Conservation (phyloP, 768 basidiomycete species). For the Suillus hirtellus region DNA sequence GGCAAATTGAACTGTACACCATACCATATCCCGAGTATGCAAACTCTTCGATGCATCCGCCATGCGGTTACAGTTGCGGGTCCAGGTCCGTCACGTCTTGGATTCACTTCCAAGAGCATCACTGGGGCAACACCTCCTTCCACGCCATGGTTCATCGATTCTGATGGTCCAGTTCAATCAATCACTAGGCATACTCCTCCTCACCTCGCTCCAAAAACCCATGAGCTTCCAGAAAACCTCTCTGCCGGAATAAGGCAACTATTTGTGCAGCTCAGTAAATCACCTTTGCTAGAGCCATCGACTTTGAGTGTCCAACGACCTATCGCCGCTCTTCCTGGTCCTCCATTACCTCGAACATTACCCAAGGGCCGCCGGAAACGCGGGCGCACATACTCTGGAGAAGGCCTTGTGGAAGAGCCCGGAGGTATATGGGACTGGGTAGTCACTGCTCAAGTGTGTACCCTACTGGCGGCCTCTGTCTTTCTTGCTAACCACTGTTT, state of each 20-base stretch:
- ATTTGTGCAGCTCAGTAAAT: constrained; percentile 54
- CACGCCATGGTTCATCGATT: constrained; percentile 72
- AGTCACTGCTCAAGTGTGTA: constrained; percentile 65
- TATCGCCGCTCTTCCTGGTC: constrained; percentile 51
- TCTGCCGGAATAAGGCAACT: constrained; percentile 56
- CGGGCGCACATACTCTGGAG: constrained; percentile 67
- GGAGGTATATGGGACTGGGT: constrained; percentile 78
- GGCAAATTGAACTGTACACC: no score
- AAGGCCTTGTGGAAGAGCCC: constrained; percentile 52
- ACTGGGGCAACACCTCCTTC: constrained; percentile 8
- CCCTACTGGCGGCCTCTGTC: background rate
- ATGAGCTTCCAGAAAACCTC: constrained; percentile 46
- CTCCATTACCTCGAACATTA: constrained; percentile 53
- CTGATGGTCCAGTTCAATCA: constrained; percentile 26
- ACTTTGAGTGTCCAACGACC: constrained; percentile 57
- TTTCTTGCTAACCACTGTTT: background rate
- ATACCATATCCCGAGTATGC: constrained; percentile 17
- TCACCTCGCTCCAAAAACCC: constrained; percentile 29
- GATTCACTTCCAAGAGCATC: background rate
- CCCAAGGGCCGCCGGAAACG: constrained; percentile 66
- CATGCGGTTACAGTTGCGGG: background rate
- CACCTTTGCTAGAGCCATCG: constrained; percentile 69
- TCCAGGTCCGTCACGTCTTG: background rate
- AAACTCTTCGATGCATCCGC: constrained; percentile 19
- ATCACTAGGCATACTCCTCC: constrained; percentile 23